Conservation (phyloP, 257 asterid genomes). For the Fraxinus pennsylvanica region DNA sequence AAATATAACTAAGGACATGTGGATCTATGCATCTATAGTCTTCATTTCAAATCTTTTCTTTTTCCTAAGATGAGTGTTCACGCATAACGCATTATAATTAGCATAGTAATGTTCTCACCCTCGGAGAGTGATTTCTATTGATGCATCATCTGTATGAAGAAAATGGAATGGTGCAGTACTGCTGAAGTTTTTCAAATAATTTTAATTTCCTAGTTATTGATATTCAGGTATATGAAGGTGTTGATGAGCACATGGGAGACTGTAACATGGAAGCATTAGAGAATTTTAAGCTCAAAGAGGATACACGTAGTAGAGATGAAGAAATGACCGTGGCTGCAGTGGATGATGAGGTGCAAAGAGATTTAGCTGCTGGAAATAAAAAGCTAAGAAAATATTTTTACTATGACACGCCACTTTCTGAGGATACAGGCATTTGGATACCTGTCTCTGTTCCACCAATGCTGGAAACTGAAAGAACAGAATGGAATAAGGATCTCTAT, state of each 20-base stretch:
- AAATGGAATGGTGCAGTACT: not conserved
- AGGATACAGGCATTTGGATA: slow-evolving; percentile 72
- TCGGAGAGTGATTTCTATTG: not conserved
- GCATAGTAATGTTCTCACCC: not conserved
- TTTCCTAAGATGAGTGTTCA: not conserved
- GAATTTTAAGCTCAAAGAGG: not conserved
- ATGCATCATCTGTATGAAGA: not conserved
- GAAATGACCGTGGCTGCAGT: slow-evolving; percentile 8
- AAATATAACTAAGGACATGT: not conserved
- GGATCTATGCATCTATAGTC: slow-evolving; percentile 1
- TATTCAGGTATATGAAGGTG: slow-evolving; percentile 30
- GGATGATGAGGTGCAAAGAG: slow-evolving; percentile 14
- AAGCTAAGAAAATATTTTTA: slow-evolving; percentile 48
- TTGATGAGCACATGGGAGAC: slow-evolving; percentile 5
- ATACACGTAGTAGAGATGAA: slow-evolving; percentile 4
- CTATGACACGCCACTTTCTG: slow-evolving; percentile 59
- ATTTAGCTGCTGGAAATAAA: slow-evolving; percentile 25
- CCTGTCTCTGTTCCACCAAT: slow-evolving; percentile 78
- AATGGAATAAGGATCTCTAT: slow-evolving; percentile 62
- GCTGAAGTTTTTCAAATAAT: slow-evolving; percentile 10
- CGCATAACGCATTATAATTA: not conserved
- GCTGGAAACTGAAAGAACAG: slow-evolving; percentile 59
- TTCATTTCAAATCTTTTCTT: not conserved
- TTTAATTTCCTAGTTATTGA: slow-evolving; percentile 2
- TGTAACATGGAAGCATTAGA: slow-evolving; percentile 17